Percentiles rank a stretch among this genome's conserved stretches.
These are phyloP conservation scores for Ogataea haglerorum DNA, from an alignment of 805 yeast species.

Conservation along the genomic window DNA sequence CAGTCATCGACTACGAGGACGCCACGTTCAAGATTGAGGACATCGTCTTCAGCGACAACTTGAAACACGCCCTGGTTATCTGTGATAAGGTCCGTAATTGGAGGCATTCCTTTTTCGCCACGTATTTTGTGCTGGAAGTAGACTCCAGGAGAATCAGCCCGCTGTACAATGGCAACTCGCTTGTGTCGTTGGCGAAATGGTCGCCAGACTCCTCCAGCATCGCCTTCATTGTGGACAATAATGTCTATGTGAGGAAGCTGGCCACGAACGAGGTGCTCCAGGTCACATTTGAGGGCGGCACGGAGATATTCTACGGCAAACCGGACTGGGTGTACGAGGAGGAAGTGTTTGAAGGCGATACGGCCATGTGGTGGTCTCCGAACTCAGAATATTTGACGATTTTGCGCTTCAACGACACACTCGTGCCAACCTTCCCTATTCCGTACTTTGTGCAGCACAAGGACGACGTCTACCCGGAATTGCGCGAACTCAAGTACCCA, in stretches of 20 bases:
- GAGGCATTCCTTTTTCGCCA: slow-evolving; percentile 68
- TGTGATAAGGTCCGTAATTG: slow-evolving; percentile 63
- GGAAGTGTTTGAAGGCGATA: slow-evolving; percentile 70
- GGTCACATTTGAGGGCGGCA: slow-evolving; percentile 69
- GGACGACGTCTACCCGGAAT: slow-evolving; percentile 51
- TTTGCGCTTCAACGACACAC: slow-evolving; percentile 67
- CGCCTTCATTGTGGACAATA: slow-evolving; percentile 66
- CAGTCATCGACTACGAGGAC: slow-evolving; percentile 40
- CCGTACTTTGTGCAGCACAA: slow-evolving; percentile 66
- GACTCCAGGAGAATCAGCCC: slow-evolving; percentile 26
- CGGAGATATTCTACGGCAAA: slow-evolving; percentile 73
- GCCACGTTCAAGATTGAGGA: slow-evolving; percentile 45
- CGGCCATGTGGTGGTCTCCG: slow-evolving; percentile 88
- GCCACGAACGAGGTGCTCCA: slow-evolving; percentile 31
- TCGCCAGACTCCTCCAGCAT: slow-evolving; percentile 66
- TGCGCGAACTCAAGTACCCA: slow-evolving; percentile 68
- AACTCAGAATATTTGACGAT: slow-evolving; percentile 61
- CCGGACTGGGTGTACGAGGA: slow-evolving; percentile 97
- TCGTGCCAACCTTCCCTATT: slow-evolving; percentile 68
- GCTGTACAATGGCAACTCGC: slow-evolving; percentile 18
- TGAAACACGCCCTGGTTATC: slow-evolving; percentile 53
- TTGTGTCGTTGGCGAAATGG: slow-evolving; percentile 55
- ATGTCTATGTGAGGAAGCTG: slow-evolving; percentile 56
- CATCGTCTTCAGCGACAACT: slow-evolving; percentile 64
- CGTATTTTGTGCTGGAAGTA: slow-evolving; percentile 60